Evolutionary conservation across 352 stramenopile species (phyloP).

Genomic region (Blastocystis sp.): DNA sequence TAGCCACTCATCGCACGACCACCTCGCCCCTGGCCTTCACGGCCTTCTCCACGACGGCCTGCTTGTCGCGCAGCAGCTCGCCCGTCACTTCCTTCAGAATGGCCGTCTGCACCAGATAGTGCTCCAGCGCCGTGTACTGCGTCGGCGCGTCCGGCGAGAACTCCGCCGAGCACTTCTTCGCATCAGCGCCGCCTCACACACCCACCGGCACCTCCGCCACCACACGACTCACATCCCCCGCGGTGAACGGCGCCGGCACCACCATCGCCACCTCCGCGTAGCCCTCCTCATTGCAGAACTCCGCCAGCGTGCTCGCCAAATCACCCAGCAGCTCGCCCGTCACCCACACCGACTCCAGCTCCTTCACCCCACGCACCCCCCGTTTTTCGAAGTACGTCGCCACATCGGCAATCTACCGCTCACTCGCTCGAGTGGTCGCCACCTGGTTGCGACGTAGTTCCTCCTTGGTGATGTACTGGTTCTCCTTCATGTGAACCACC

Average conservation of each 20-base stretch:
- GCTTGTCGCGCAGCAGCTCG: background rate
- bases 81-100: background rate
- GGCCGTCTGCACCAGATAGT: background rate
- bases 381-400: constrained; percentile 36
- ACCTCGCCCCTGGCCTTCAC: background rate
- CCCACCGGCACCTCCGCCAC: background rate
- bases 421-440: background rate
- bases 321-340: constrained; percentile 17
- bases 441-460: constrained; percentile 16
- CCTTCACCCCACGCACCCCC: background rate
- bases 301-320: background rate
- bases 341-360: constrained; percentile 38
- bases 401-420: background rate
- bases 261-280: constrained; percentile 20
- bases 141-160: background rate
- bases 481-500: background rate
- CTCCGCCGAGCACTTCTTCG: background rate
- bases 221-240: background rate
- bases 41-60: background rate
- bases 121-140: constrained; percentile 16
- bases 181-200: background rate
- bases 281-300: constrained; percentile 50
- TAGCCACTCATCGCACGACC: background rate
- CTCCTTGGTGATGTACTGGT: constrained; percentile 53
- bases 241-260: background rate